A percentile compares a stretch with the other conserved stretches of the same genome.
Evolutionary conservation across 2,329 filamentous ascomycete genomes (phyloP).

Genomic region (Fusarium sambucinum): DNA sequence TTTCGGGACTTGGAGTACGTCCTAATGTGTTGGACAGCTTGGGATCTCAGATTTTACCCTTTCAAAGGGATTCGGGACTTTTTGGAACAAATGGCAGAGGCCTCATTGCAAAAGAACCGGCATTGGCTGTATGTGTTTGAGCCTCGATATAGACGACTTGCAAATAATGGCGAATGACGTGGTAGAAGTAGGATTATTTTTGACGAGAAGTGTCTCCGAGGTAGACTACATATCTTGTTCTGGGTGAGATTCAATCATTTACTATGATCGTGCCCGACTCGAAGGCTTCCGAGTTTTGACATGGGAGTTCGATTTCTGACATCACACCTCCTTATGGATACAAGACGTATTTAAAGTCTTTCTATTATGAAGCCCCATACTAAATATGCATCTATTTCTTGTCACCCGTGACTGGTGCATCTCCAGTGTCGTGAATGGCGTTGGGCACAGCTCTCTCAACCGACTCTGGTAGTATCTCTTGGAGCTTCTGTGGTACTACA

Average conservation of each 20-base stretch:
- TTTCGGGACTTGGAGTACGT: background rate
- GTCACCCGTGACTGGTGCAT: conserved; percentile 14
- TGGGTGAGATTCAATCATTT: background rate
- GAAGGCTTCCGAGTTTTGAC: background rate
- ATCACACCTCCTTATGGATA: too few species aligned
- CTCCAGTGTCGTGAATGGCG: conserved; percentile 39
- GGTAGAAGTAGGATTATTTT: background rate
- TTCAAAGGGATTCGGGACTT: background rate
- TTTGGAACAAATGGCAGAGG: conserved; percentile 10
- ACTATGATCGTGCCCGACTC: background rate
- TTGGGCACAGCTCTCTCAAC: conserved; percentile 43
- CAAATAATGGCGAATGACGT: background rate
- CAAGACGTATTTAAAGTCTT: too few species aligned
- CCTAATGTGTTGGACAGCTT: conserved; percentile 3
- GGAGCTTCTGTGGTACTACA: conserved; percentile 42
- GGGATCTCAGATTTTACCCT: conserved; percentile 3
- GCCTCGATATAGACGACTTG: background rate
- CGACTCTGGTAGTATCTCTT: conserved; percentile 43
- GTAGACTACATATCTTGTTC: background rate
- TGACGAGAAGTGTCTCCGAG: background rate
- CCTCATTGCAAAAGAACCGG: background rate
- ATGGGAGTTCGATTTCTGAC: background rate
- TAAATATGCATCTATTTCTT: conserved; percentile 13
- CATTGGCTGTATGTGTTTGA: conserved; percentile 13
- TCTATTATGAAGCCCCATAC: background rate